phyloP scores from a whole-genome alignment of 2,329 filamentous ascomycete genomes.

The Penicillium hordei region DNA sequence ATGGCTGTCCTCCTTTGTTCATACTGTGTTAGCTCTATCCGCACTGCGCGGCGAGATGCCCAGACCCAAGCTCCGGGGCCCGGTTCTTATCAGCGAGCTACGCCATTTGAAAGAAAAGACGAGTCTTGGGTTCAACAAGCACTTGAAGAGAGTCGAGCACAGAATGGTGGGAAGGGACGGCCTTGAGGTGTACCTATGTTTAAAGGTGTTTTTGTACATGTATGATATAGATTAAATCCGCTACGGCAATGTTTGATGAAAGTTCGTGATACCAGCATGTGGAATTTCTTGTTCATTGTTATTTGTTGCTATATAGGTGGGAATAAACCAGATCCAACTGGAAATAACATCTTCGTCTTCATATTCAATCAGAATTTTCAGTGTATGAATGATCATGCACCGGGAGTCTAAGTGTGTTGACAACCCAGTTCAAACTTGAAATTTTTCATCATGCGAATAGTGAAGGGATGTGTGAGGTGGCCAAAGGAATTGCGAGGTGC shows the following conservation, averaged over 20 bases:
- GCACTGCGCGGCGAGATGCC: conserved; percentile 65
- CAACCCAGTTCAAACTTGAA: conserved; percentile 34
- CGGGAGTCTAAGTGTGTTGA: conserved; percentile 29
- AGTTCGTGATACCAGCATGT: background rate
- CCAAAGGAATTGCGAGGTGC: background rate
- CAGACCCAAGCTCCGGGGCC: conserved; percentile 49
- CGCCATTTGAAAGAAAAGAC: conserved; percentile 35
- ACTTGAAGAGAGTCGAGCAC: conserved; percentile 33
- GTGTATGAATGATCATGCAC: conserved; percentile 42
- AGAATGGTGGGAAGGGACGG: conserved; percentile 18
- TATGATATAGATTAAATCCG: background rate
- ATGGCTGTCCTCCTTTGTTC: conserved; percentile 61
- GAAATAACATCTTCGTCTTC: conserved; percentile 14
- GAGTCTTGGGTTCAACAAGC: conserved; percentile 35
- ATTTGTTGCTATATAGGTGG: background rate
- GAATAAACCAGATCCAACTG: background rate
- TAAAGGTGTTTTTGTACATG: background rate
- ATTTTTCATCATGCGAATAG: conserved; percentile 36
- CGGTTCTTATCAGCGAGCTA: conserved; percentile 44
- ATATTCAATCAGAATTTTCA: conserved; percentile 42
- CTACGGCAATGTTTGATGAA: background rate
- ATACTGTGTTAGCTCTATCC: conserved; percentile 65
- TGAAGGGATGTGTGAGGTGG: conserved; percentile 4
- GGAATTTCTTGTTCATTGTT: background rate
- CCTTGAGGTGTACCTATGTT: background rate